A percentile compares a stretch with the other conserved stretches of the same genome.
Evolutionary conservation across 768 basidiomycete genomes (phyloP).

Genomic region (Pulveroboletus frians): DNA sequence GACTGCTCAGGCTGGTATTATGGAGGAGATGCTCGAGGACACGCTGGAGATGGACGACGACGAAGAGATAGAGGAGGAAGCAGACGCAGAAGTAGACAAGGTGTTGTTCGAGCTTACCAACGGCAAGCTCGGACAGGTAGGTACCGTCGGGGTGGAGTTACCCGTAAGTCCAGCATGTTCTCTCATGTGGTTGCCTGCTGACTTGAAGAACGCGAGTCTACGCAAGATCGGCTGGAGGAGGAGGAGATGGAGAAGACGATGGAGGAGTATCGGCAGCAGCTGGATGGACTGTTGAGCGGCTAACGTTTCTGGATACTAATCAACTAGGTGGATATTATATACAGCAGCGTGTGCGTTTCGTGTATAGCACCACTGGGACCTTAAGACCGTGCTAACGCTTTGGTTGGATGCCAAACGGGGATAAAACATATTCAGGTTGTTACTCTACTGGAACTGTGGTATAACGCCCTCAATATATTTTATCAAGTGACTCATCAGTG

Average conservation of each 20-base stretch:
- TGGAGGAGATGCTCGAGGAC: constrained; percentile 98
- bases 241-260: constrained; percentile 84
- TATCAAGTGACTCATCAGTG: too few relatives aligned
- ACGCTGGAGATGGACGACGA: constrained; percentile 89
- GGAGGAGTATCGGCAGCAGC: constrained; percentile 85
- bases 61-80: constrained; percentile 93
- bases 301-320: constrained; percentile 9
- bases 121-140: constrained; percentile 88
- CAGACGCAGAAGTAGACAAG: constrained; percentile 95
- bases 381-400: too few relatives aligned
- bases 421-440: too few relatives aligned
- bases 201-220: constrained; percentile 35
- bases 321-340: background rate
- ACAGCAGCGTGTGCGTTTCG: background rate
- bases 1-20: constrained; percentile 77
- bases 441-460: too few relatives aligned
- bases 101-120: constrained; percentile 93
- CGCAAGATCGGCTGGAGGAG: constrained; percentile 63
- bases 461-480: too few relatives aligned
- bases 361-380: constrained; percentile 10
- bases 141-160: constrained; percentile 61
- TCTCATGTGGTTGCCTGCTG: constrained; percentile 1
- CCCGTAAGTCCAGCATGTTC: constrained; percentile 52
- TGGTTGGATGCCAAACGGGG: too few relatives aligned
- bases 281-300: constrained; percentile 76